A percentile compares a stretch with the other conserved stretches of the same genome.
phyloP scores from a whole-genome alignment of 371 early-diverging fungal genomes.

The Funneliformis caledonium region DNA sequence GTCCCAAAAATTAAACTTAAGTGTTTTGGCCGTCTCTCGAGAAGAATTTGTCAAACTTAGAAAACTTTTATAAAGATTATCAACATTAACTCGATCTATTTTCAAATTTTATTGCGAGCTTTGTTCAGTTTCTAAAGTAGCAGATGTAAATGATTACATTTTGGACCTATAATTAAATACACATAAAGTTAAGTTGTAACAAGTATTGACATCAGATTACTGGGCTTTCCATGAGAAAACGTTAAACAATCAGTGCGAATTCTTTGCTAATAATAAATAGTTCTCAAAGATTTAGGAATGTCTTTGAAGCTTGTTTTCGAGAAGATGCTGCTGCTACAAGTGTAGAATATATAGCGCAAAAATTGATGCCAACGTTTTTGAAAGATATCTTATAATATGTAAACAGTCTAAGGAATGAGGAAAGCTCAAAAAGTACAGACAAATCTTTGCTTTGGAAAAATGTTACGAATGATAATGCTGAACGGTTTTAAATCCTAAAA shows the following conservation, averaged over 20 bases:
- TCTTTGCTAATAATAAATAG: neutral
- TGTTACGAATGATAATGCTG: conserved; percentile 1
- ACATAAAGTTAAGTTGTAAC: neutral
- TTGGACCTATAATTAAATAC: neutral
- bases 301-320: neutral
- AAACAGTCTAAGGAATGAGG: conserved; percentile 1
- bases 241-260: neutral
- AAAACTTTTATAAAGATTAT: neutral
- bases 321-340: neutral
- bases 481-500: neutral
- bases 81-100: conserved; percentile 7
- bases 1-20: neutral
- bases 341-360: neutral
- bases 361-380: neutral
- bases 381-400: neutral
- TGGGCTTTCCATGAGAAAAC: conserved; percentile 29
- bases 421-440: conserved; percentile 10
- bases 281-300: conserved; percentile 32
- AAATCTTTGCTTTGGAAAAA: conserved; percentile 23
- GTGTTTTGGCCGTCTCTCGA: neutral
- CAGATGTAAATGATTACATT: neutral
- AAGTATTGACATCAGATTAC: neutral
- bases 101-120: conserved; percentile 9
- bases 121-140: neutral
- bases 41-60: neutral